Percentiles rank a stretch among this genome's conserved stretches.
These are phyloP conservation scores for Cercospora canescens DNA, from an alignment of 2,329 filamentous ascomycete genomes.

Conservation along the genomic window DNA sequence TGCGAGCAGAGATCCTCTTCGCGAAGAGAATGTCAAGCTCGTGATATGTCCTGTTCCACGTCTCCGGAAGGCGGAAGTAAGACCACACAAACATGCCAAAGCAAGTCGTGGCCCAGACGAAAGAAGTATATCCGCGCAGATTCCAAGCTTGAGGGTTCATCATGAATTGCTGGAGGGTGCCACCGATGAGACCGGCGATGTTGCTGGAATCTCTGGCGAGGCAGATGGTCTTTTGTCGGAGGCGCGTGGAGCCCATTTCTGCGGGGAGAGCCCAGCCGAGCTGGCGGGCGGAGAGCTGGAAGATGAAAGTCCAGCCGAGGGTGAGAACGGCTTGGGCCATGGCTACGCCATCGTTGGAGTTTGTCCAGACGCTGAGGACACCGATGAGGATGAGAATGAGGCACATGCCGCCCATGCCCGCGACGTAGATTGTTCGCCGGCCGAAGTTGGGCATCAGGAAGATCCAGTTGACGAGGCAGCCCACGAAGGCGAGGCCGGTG, in stretches of 20 bases:
- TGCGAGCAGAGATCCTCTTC: conserved; percentile 43
- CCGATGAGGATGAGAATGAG: conserved; percentile 28
- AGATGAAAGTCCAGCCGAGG: conserved; percentile 25
- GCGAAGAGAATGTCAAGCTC: conserved; percentile 60
- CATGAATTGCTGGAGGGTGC: conserved; percentile 26
- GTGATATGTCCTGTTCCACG: conserved; percentile 53
- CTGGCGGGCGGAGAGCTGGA: conserved; percentile 29
- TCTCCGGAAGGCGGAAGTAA: conserved; percentile 45
- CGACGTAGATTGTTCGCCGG: conserved; percentile 38
- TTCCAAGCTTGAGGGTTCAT: conserved; percentile 32
- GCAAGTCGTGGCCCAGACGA: conserved; percentile 42
- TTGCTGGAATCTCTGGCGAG: conserved; percentile 30
- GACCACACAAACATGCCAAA: conserved; percentile 7
- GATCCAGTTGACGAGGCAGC: conserved; percentile 36
- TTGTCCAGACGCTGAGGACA: conserved; percentile 24
- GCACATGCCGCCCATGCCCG: conserved; percentile 25
- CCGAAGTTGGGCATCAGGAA: conserved; percentile 36
- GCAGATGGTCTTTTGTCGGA: conserved; percentile 32
- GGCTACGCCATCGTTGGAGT: conserved; percentile 15
- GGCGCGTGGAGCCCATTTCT: conserved; percentile 30
- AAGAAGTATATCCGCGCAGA: conserved; percentile 30
- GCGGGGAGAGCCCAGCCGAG: conserved; percentile 31
- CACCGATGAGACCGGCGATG: conserved; percentile 25
- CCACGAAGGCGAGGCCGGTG: conserved; percentile 37
- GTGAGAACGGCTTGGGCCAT: conserved; percentile 28